Evolutionary conservation across 2,329 filamentous ascomycete genomes (phyloP).

Genomic region (Ophiosphaerella herpotricha): DNA sequence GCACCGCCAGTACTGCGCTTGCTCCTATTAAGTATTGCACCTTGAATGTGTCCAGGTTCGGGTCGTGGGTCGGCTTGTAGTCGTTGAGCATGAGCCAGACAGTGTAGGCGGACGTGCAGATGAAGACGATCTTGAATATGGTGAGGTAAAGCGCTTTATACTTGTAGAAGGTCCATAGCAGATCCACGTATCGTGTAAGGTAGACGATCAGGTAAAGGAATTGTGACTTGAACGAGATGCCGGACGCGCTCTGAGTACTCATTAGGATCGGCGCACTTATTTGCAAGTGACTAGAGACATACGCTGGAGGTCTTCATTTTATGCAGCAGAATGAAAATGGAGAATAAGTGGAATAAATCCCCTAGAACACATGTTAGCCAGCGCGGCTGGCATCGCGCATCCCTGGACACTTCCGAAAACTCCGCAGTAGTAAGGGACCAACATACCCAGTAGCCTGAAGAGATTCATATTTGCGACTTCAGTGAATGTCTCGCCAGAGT

Average conservation of each 20-base stretch:
- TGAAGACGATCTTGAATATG: slow-evolving; percentile 94
- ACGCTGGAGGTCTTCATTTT: slow-evolving; percentile 93
- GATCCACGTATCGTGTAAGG: slow-evolving; percentile 85
- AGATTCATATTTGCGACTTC: slow-evolving; percentile 64
- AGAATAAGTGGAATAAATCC: slow-evolving; percentile 93
- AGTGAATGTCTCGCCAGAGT: slow-evolving; percentile 24
- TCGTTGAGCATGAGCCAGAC: slow-evolving; percentile 98
- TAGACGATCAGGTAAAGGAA: slow-evolving; percentile 94
- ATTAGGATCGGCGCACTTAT: slow-evolving; percentile 18
- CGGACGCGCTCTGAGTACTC: slow-evolving; percentile 77
- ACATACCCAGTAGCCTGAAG: slow-evolving; percentile 69
- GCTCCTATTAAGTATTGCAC: slow-evolving; percentile 90
- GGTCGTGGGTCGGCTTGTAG: slow-evolving; percentile 96
- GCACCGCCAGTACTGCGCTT: slow-evolving; percentile 74
- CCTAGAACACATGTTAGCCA: slow-evolving; percentile 57
- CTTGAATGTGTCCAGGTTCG: slow-evolving; percentile 95
- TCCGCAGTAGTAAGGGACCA: background rate
- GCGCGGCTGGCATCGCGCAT: slow-evolving; percentile 12
- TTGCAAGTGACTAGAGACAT: slow-evolving; percentile 41
- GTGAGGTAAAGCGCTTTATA: slow-evolving; percentile 80
- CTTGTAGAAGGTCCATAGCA: slow-evolving; percentile 81
- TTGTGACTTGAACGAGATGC: slow-evolving; percentile 99
- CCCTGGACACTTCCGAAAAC: slow-evolving; percentile 1
- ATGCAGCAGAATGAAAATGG: slow-evolving; percentile 91
- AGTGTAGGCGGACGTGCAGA: slow-evolving; percentile 86